A percentile compares a stretch with the other conserved stretches of the same genome.
These are phyloP conservation scores for Alternaria solani DNA, from an alignment of 2,329 filamentous ascomycete genomes.

Conservation along the genomic window DNA sequence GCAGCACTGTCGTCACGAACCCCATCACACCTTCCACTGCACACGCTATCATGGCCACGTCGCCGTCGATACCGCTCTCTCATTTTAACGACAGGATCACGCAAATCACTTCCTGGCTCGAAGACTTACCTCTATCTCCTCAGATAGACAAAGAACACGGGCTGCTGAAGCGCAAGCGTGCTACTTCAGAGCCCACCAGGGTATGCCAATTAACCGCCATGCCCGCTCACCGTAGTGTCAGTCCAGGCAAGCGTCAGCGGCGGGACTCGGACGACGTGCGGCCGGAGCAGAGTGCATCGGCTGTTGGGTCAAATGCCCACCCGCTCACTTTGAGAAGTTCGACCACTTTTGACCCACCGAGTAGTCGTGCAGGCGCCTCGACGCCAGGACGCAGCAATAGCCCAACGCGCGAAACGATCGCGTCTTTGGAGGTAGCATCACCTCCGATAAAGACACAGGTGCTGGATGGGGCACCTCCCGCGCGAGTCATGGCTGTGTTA, in stretches of 20 bases:
- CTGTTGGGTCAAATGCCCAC: neutral
- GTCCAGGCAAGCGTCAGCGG: neutral
- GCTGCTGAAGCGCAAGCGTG: constrained; percentile 15
- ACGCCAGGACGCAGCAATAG: constrained; percentile 14
- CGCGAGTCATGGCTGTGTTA: constrained; percentile 16
- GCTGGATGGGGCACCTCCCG: too few relatives aligned
- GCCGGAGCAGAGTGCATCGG: neutral
- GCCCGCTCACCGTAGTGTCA: constrained; percentile 1
- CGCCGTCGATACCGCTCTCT: neutral
- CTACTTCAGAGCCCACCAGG: constrained; percentile 2
- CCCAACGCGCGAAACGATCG: constrained; percentile 17
- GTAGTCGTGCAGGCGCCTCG: constrained; percentile 12
- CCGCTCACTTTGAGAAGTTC: neutral
- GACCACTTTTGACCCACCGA: constrained; percentile 13
- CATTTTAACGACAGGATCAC: neutral
- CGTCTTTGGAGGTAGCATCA: constrained; percentile 14
- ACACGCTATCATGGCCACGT: constrained; percentile 6
- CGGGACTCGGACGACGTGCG: neutral
- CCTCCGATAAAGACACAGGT: constrained; percentile 6
- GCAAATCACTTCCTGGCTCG: constrained; percentile 9
- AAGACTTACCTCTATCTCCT: constrained; percentile 7
- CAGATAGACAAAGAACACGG: constrained; percentile 5
- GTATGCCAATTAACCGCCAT: constrained; percentile 14
- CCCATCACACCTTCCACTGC: neutral
- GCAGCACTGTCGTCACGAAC: neutral